phyloP scores from a whole-genome alignment of 306 rosid genomes.

The Lithocarpus polystachyus region DNA sequence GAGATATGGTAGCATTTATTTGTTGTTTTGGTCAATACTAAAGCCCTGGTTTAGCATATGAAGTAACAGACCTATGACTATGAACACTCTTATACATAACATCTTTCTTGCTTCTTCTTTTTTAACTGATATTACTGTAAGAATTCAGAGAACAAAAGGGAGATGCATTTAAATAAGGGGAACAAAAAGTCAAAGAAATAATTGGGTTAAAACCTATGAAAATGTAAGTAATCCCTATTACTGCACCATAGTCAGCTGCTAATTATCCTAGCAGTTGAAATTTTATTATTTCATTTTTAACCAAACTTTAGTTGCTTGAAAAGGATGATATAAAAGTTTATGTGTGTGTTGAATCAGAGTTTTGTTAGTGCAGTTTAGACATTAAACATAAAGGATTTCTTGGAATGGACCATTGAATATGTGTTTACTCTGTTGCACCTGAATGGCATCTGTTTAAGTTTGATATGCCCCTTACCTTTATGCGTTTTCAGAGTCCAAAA shows the following conservation, averaged over 20 bases:
- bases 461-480: neutral
- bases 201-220: neutral
- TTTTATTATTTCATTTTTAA: neutral
- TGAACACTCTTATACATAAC: neutral
- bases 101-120: neutral
- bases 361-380: too few relatives aligned
- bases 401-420: neutral
- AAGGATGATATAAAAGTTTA: neutral
- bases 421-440: neutral
- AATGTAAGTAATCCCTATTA: neutral
- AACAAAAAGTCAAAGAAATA: too few relatives aligned
- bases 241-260: neutral
- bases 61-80: neutral
- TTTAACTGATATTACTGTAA: neutral
- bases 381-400: too few relatives aligned
- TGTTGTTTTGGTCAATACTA: neutral
- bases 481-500: conserved; percentile 70
- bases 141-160: neutral
- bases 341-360: too few relatives aligned
- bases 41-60: neutral
- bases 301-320: neutral
- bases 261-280: neutral
- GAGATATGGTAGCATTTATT: too few relatives aligned
- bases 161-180: neutral
- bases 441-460: neutral